These are phyloP conservation scores for Hymenoscyphus fructigenus DNA, from an alignment of 2,329 filamentous ascomycete species.

Conservation along the genomic window DNA sequence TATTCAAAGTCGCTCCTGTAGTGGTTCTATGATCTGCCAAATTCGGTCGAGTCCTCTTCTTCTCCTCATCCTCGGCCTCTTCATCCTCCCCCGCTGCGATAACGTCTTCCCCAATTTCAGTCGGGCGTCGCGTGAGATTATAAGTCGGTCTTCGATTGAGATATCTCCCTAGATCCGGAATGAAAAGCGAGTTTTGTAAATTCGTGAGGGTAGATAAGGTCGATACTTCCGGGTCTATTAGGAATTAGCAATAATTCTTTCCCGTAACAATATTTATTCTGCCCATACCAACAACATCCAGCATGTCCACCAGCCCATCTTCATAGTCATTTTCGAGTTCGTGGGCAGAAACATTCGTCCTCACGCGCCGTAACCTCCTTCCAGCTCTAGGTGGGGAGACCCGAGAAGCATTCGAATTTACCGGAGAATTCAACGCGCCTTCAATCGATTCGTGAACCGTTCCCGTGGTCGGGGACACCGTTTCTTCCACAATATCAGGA, in stretches of 20 bases:
- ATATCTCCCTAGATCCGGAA: slow-evolving; percentile 74
- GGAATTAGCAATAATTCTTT: slow-evolving; percentile 12
- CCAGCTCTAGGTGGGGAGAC: slow-evolving; percentile 4
- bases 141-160: slow-evolving; percentile 80
- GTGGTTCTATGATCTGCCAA: slow-evolving; percentile 22
- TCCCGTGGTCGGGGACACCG: slow-evolving; percentile 15
- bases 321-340: slow-evolving; percentile 50
- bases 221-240: slow-evolving; percentile 51
- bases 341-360: slow-evolving; percentile 19
- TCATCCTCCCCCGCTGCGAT: slow-evolving; percentile 14
- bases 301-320: slow-evolving; percentile 61
- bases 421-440: slow-evolving; percentile 1
- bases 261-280: not conserved
- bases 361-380: slow-evolving; percentile 24
- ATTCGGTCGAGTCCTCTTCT: slow-evolving; percentile 19
- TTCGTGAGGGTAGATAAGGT: slow-evolving; percentile 84
- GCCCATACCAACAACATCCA: slow-evolving; percentile 65
- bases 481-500: slow-evolving; percentile 22
- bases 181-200: slow-evolving; percentile 84
- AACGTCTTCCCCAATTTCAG: slow-evolving; percentile 26
- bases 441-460: not conserved
- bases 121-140: slow-evolving; percentile 57
- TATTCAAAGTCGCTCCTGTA: slow-evolving; percentile 41
- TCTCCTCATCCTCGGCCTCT: slow-evolving; percentile 12
- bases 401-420: slow-evolving; percentile 1